phyloP scores from a whole-genome alignment of 2,329 filamentous ascomycete genomes.

The Cryphonectria naterciae region DNA sequence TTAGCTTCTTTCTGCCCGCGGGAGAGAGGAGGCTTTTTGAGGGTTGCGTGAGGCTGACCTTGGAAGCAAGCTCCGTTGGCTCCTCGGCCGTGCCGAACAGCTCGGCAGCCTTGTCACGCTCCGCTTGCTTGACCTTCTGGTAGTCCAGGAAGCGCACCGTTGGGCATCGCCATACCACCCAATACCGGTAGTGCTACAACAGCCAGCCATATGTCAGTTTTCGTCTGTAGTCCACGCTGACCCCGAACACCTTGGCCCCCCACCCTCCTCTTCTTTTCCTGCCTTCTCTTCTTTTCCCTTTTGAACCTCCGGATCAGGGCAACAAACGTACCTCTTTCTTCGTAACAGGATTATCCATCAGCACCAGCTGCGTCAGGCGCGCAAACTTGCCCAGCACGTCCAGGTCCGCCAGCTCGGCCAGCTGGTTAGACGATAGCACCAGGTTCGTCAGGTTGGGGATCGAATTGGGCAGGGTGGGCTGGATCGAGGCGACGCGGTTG shows the following conservation, averaged over 20 bases:
- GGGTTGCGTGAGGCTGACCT: slow-evolving; percentile 49
- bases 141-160: slow-evolving; percentile 90
- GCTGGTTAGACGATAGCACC: slow-evolving; percentile 80
- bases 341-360: slow-evolving; percentile 87
- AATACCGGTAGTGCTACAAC: slow-evolving; percentile 83
- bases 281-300: slow-evolving; percentile 13
- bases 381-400: slow-evolving; percentile 74
- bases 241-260: no score
- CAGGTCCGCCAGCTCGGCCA: slow-evolving; percentile 83
- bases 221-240: neutral
- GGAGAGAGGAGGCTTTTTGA: neutral
- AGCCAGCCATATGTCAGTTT: slow-evolving; percentile 20
- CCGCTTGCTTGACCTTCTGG: slow-evolving; percentile 84
- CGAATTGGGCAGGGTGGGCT: slow-evolving; percentile 72
- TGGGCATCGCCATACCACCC: slow-evolving; percentile 86
- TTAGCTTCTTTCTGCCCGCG: slow-evolving; percentile 21
- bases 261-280: slow-evolving; percentile 5
- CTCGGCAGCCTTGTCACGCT: slow-evolving; percentile 75
- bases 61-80: slow-evolving; percentile 79
- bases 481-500: slow-evolving; percentile 84
- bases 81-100: slow-evolving; percentile 81
- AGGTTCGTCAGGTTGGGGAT: slow-evolving; percentile 83
- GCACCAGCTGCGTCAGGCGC: slow-evolving; percentile 75
- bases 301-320: slow-evolving; percentile 1
- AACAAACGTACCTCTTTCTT: slow-evolving; percentile 78